Percentiles rank a stretch among this genome's conserved stretches.
Evolutionary conservation across 768 basidiomycete genomes (phyloP).

Genomic region (Rhodotorula sphaerocarpa): DNA sequence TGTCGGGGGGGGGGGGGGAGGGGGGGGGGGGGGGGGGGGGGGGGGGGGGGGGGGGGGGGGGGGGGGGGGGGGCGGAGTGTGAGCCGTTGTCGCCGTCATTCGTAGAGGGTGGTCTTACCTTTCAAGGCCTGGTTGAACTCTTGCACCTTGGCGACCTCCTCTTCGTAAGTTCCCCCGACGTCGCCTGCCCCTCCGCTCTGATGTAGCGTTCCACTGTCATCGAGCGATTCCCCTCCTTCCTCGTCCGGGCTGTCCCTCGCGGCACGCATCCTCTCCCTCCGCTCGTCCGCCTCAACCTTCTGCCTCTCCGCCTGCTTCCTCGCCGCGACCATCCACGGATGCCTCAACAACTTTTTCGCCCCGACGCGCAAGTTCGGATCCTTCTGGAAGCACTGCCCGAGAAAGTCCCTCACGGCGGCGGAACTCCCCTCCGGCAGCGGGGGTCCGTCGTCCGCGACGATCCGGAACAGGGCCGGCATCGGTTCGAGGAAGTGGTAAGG

Average conservation of each 20-base stretch:
- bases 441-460: conserved; percentile 95
- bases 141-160: conserved; percentile 87
- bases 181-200: too few species aligned
- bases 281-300: conserved; percentile 37
- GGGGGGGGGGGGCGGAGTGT: background rate
- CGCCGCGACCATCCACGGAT: conserved; percentile 91
- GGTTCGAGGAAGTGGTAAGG: conserved; percentile 93
- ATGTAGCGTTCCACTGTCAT: too few species aligned
- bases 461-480: conserved; percentile 96
- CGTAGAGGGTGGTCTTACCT: conserved; percentile 49
- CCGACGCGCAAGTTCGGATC: conserved; percentile 88
- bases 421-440: conserved; percentile 84
- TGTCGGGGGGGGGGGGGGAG: background rate
- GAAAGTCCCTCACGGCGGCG: conserved; percentile 87
- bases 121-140: conserved; percentile 98
- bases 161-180: conserved; percentile 54
- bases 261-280: background rate
- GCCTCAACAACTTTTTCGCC: conserved; percentile 80
- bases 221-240: too few species aligned
- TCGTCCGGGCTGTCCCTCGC: too few species aligned
- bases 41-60: background rate
- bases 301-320: conserved; percentile 53
- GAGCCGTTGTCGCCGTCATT: conserved; percentile 2
- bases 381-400: conserved; percentile 97
- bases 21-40: conserved; percentile 17